Evolutionary conservation across 1,139 yeast species (phyloP).

Genomic region (Hanseniaspora uvarum): DNA sequence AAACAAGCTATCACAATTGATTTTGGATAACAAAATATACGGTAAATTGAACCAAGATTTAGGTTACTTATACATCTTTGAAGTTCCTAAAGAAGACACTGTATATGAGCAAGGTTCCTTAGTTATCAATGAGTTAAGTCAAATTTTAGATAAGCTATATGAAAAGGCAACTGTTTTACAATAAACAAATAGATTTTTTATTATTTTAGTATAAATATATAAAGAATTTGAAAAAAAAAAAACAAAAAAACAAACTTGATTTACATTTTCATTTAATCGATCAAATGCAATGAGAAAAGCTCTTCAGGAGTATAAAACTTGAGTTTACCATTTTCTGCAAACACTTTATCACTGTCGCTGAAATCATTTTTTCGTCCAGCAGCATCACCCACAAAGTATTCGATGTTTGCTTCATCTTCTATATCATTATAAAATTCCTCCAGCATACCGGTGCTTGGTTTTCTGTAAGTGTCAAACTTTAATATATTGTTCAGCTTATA

Average conservation of each 20-base stretch:
- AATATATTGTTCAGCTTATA: neutral
- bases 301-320: slow-evolving; percentile 64
- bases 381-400: slow-evolving; percentile 89
- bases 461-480: slow-evolving; percentile 44
- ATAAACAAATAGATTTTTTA: slow-evolving; percentile 26
- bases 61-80: slow-evolving; percentile 90
- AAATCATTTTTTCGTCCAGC: slow-evolving; percentile 74
- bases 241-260: too few species aligned
- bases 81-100: slow-evolving; percentile 79
- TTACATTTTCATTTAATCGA: neutral
- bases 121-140: slow-evolving; percentile 75
- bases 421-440: slow-evolving; percentile 36
- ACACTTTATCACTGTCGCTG: slow-evolving; percentile 62
- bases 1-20: slow-evolving; percentile 92
- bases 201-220: neutral
- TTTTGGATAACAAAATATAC: slow-evolving; percentile 80
- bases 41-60: slow-evolving; percentile 98
- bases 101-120: slow-evolving; percentile 83
- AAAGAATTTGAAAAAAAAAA: neutral
- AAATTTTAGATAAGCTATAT: slow-evolving; percentile 79
- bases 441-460: slow-evolving; percentile 74
- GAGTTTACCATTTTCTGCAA: slow-evolving; percentile 52
- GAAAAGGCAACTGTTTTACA: slow-evolving; percentile 83
- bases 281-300: slow-evolving; percentile 23
- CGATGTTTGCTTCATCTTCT: slow-evolving; percentile 31